Base-by-base conservation (phyloP, 495 filamentous ascomycete genomes). In the Daldinia concentrica region DNA sequence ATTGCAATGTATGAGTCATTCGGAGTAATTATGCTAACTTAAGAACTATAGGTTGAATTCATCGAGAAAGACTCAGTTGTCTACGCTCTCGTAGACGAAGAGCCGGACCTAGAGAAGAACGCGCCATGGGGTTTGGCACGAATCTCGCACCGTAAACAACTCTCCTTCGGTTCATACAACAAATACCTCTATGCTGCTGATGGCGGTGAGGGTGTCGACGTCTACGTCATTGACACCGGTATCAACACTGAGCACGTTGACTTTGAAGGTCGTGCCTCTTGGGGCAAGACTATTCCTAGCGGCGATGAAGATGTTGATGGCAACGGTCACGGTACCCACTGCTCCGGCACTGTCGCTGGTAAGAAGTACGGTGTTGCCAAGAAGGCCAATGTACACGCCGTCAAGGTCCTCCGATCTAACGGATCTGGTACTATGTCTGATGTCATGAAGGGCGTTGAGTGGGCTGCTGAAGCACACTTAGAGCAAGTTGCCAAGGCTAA, bases 351-450 rank as follows among this genome's bases (percentile, higher is more conserved):
- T 43, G 89, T 98, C 74, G 96, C 91, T 64, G 96, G 96, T 79
- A 95, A 95, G 88, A 98, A 97, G 85, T 98, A 95, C 79, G 96
- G 96, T 88, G 95, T 99, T 67, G 93, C 96, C 74, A 99, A 99
- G 90, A 97, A 97, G 88, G 96, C 96, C 76, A 92, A 92, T 69
- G 85, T 99, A 78, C 92, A 93, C 76, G 96, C 96, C 65, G 93
- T 99, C 82, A 99, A 99, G 88, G 96, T 99, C 39, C 90, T 99
- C 69, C 89, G 91, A 76, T 98, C 96, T 68, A 98, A 97, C 80
- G 96, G 96, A 73, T 97, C 96, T 69, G 96, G 96, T 71, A 92
- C 93, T 73, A 99, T 99, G 96, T 92, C 93, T 54, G 96, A 99
- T 78, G 96, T 99, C 71, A 92, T 99, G 68, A 94, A 95, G 85